Evolutionary conservation across 805 yeast genomes (phyloP).

Genomic region (Yamadazyma endophytica): DNA sequence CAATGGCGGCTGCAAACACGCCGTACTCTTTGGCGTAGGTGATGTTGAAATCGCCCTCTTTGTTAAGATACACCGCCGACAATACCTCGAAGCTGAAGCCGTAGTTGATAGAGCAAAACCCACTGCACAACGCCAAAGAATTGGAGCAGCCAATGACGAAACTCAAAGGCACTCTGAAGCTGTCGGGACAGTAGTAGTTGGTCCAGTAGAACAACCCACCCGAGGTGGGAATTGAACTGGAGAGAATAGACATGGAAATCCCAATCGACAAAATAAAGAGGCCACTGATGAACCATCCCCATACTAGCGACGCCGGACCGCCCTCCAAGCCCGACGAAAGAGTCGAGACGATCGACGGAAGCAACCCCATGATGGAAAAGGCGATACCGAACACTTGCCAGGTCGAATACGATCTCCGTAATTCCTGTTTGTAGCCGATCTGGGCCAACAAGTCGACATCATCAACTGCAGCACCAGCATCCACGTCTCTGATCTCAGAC

Average conservation of each 20-base stretch:
- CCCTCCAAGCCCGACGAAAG: conserved; percentile 51
- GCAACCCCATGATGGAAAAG: conserved; percentile 66
- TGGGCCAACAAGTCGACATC: conserved; percentile 36
- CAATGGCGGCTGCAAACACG: conserved; percentile 57
- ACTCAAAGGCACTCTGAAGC: conserved; percentile 48
- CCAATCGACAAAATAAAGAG: conserved; percentile 57
- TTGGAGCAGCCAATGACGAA: conserved; percentile 66
- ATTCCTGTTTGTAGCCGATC: conserved; percentile 69
- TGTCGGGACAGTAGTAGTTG: conserved; percentile 59
- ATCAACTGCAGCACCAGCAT: conserved; percentile 12
- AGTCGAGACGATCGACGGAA: conserved; percentile 60
- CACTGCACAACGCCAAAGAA: conserved; percentile 62
- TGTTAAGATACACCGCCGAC: conserved; percentile 52
- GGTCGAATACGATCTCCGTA: conserved; percentile 56
- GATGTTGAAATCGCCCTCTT: conserved; percentile 52
- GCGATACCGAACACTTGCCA: conserved; percentile 68
- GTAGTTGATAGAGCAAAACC: conserved; percentile 63
- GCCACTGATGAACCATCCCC: conserved; percentile 71
- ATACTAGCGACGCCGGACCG: conserved; percentile 61
- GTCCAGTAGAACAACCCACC: conserved; percentile 58
- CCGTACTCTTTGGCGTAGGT: conserved; percentile 58
- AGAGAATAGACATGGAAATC: conserved; percentile 59
- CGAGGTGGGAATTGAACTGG: conserved; percentile 68
- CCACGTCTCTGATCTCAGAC: conserved; percentile 18
- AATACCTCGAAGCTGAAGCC: conserved; percentile 61